These are phyloP conservation scores for Volutella citrinella DNA, from an alignment of 2,329 filamentous ascomycete genomes.

Conservation along the genomic window DNA sequence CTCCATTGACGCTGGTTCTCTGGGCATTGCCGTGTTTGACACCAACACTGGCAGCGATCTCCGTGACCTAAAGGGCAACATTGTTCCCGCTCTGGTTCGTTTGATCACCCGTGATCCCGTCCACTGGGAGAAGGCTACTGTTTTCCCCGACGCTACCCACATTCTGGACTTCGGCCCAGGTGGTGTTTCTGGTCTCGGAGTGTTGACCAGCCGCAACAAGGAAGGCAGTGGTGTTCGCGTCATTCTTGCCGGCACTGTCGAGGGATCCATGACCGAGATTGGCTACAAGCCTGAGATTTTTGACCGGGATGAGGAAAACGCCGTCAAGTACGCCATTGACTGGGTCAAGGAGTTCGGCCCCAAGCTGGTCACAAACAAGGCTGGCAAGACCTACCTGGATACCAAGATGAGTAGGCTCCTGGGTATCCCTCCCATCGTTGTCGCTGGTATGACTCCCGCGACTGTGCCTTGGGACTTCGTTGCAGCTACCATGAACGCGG, in stretches of 20 bases:
- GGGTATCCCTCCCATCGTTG: conserved; percentile 82
- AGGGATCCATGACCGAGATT: conserved; percentile 84
- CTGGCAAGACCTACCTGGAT: conserved; percentile 87
- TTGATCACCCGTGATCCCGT: conserved; percentile 95
- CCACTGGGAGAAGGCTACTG: conserved; percentile 92
- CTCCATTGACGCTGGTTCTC: conserved; percentile 66
- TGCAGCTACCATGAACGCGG: conserved; percentile 87
- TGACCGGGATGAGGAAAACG: conserved; percentile 90
- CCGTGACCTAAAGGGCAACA: conserved; percentile 67
- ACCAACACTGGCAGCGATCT: conserved; percentile 88
- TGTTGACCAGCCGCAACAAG: conserved; percentile 97
- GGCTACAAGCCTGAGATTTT: conserved; percentile 98
- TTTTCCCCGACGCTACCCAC: conserved; percentile 87
- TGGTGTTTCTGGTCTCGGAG: conserved; percentile 92
- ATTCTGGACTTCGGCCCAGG: conserved; percentile 96
- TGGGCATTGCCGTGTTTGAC: conserved; percentile 85
- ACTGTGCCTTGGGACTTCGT: conserved; percentile 92
- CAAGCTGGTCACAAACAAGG: conserved; percentile 84
- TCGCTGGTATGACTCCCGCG: conserved; percentile 89
- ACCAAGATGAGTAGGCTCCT: conserved; percentile 92
- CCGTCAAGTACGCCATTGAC: conserved; percentile 90
- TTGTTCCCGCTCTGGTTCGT: conserved; percentile 81
- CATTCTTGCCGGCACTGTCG: conserved; percentile 89
- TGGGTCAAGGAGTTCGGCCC: conserved; percentile 98
- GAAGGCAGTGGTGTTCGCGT: conserved; percentile 96